A percentile compares a stretch with the other conserved stretches of the same genome.
These are phyloP conservation scores for Trichoderma asperelloides DNA, from an alignment of 495 filamentous ascomycete genomes.

Conservation along the genomic window DNA sequence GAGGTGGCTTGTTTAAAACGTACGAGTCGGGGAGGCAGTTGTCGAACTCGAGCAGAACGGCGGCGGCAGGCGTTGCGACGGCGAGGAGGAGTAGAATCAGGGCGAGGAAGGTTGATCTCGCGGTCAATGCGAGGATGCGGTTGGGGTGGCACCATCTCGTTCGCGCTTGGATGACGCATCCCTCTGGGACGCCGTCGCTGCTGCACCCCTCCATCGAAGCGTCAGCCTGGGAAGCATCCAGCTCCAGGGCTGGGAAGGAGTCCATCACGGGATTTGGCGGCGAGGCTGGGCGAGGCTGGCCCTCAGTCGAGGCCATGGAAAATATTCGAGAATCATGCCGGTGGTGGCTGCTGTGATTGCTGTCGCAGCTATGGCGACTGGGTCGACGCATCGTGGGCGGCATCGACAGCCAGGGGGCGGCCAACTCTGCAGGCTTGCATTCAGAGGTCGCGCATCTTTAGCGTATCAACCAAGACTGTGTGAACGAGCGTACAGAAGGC, in stretches of 20 bases:
- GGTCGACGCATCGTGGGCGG: slow-evolving; percentile 4
- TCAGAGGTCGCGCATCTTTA: slow-evolving; percentile 6
- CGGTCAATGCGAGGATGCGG: neutral
- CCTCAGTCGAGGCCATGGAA: neutral
- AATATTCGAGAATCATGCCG: neutral
- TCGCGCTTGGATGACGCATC: neutral
- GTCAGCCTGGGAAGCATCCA: neutral
- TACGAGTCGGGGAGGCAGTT: slow-evolving; percentile 69
- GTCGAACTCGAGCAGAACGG: slow-evolving; percentile 63
- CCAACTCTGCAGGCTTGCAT: slow-evolving; percentile 5
- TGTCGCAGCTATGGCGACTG: neutral
- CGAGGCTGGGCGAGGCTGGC: neutral
- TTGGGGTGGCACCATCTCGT: neutral
- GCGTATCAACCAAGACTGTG: neutral
- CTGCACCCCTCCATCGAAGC: neutral
- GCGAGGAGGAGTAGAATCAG: slow-evolving; percentile 19
- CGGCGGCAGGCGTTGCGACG: slow-evolving; percentile 28
- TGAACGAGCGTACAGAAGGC: neutral
- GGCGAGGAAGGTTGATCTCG: neutral
- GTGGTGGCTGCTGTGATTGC: neutral
- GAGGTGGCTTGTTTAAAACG: slow-evolving; percentile 32
- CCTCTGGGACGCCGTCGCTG: neutral
- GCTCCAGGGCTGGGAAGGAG: neutral
- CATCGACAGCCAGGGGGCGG: slow-evolving; percentile 6
- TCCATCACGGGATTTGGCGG: neutral